Evolutionary conservation across 177 flowering plant genomes (phyloP), one percentile per base, ranked within the genome.

Genomic region (Vitis hybrid): DNA sequence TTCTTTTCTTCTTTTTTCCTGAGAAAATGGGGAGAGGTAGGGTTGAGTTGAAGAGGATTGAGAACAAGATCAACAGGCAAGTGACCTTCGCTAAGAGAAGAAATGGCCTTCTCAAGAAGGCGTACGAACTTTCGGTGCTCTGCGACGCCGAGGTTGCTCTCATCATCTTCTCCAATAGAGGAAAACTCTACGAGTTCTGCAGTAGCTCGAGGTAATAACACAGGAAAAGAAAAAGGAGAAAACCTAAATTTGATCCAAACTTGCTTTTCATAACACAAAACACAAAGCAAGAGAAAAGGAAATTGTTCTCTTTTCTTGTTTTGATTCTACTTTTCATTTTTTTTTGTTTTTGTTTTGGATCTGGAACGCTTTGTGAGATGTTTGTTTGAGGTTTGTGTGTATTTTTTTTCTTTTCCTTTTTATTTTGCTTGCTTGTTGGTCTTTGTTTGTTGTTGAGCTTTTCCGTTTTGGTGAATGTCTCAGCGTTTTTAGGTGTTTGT

Each of bases 161-260:
- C 79, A 86, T 88, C 83, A 85, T 88, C 87, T 88, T 88, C 90
- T 88, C 92, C 75, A 84, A 83, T 85, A 80, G 90, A 74, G 92
- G 92, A 75, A 86, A 88, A 71, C 87, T 86, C 71, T 86, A 83
- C 82, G 90, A 88, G 82, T 86, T 86, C 73, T 84, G 88, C 88
- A 87, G 89, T 66, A 86, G 84, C 79, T 79, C 91, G 69, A 87
- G 91, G 91, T 87, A 85, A 53, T 10, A 58, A 55, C 59, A 59
- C 12, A 59, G 71, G 67, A 55, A 59, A 72, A 72, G 71, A 67
- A 61, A 73, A 67, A 34, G 45, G 7, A 34, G 45, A 34, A 34
- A 34, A 34, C 45, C 45, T 34, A 5, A 34, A 5, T 34, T 34
- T 34, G 45, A 34, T 34, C 0, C 5, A 34, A 34, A 20, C 13